These are phyloP conservation scores for Phyllosticta ampelicida DNA, from an alignment of 2,329 filamentous ascomycete species.

Conservation along the genomic window DNA sequence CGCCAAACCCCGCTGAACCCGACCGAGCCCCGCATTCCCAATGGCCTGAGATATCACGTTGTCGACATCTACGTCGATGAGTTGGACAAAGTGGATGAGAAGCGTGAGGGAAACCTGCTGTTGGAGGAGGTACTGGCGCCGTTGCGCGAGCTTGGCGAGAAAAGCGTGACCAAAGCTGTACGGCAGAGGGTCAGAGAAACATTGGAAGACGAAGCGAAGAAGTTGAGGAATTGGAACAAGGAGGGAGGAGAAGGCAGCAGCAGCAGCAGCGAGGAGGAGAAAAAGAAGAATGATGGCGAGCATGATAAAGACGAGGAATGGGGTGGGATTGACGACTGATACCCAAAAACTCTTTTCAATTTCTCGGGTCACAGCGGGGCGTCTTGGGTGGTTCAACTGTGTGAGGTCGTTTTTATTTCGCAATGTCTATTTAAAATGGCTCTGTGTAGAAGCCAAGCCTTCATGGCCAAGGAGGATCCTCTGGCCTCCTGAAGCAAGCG, in stretches of 20 bases:
- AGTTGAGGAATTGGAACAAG: slow-evolving; percentile 52
- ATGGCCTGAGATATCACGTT: slow-evolving; percentile 77
- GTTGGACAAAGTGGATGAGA: slow-evolving; percentile 57
- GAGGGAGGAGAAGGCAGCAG: not conserved
- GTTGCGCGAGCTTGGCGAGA: slow-evolving; percentile 45
- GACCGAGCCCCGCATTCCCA: slow-evolving; percentile 52
- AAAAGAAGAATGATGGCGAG: slow-evolving; percentile 31
- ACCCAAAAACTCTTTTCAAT: slow-evolving; percentile 3
- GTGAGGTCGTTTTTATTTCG: slow-evolving; percentile 4
- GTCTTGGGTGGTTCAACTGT: slow-evolving; percentile 14
- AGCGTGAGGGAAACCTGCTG: slow-evolving; percentile 25
- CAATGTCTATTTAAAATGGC: slow-evolving; percentile 3
- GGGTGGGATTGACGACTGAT: slow-evolving; percentile 58
- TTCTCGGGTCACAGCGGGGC: slow-evolving; percentile 19
- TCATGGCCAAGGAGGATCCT: slow-evolving; percentile 64
- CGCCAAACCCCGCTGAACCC: slow-evolving; percentile 35
- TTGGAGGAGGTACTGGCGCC: slow-evolving; percentile 44
- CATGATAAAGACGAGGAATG: slow-evolving; percentile 47
- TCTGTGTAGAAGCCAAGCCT: not conserved
- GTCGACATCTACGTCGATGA: slow-evolving; percentile 90
- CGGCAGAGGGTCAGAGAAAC: slow-evolving; percentile 59
- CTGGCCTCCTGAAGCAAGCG: slow-evolving; percentile 70
- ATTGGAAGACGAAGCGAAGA: slow-evolving; percentile 52
- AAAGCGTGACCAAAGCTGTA: slow-evolving; percentile 59
- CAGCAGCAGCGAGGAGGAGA: slow-evolving; percentile 23